Evolutionary conservation across 2,329 filamentous ascomycete genomes (phyloP), one percentile per base, ranked within the genome.

Genomic region (Claviceps maximensis): DNA sequence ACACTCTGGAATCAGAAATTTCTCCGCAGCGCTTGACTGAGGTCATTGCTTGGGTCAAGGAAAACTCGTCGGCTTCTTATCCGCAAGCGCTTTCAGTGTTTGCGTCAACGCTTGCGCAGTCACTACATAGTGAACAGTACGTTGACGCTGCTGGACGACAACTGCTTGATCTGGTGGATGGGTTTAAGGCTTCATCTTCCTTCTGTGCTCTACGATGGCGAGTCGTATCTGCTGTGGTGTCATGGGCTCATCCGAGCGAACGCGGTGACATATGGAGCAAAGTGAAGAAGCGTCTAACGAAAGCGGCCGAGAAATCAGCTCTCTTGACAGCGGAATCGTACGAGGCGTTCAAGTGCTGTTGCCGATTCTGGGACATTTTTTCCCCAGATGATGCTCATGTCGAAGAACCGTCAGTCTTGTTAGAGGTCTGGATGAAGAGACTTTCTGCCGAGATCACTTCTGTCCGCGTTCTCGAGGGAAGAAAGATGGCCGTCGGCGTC

Each of bases 21-120:
- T 75, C 71, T 1, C 62, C 67, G 3, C 65, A 68, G n/a, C 74
- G 77, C 53, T 62, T 78, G 7, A 49, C 65, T 2, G 69, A 69
- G 6, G 54, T 76, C 4, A 55, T 78, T 15, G 62, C 67, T n/a
- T 74, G 72, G 72, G 57, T 75, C 0, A 63, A 65, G 13, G 55
- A 57, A 9, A 66, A 72, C 46, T 62, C 62, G 4, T 65, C 71
- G 21, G 59, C 62, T 17, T 54, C 58, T 15, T 48, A 63, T 54
- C 52, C 65, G 47, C 47, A 65, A 3, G 66, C 72, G 0, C 61
- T 68, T 5, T 69, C 72, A 23, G 60, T 75, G 5, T 69, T 78
- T 25, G 58, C 74, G 10, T 68, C 72, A 47, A 66, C 69, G 2
- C 63, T 78, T 36, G 67, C 69, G 0, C 62, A 68, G 23, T 73